Evolutionary conservation across 192 early-diverging fungal genomes (phyloP), one percentile per base, ranked within the genome.

Genomic region (Lobosporangium transversale): DNA sequence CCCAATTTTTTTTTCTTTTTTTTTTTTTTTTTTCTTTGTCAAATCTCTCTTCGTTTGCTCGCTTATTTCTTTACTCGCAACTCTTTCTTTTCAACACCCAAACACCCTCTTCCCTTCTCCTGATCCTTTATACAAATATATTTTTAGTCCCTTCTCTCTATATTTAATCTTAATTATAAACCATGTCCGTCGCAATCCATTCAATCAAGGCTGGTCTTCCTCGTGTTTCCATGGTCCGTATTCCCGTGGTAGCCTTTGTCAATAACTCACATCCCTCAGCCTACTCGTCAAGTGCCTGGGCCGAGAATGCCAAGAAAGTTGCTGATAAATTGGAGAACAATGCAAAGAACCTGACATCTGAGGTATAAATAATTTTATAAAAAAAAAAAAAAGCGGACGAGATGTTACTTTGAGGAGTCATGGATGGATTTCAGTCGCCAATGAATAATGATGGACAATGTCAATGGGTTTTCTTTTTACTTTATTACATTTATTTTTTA

Each of bases 171-270:
- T n/a, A n/a, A n/a, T n/a, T n/a, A n/a, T n/a, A n/a, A 27, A 66
- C 15, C 23, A 76, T 76, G 73, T 62, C 64, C 23, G 58, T 58
- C 43, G 45, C 59, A 12, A 76, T 76, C 62, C 64, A 52, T 23
- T 48, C 63, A 26, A 45, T 66, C 58, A 61, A 62, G 64, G 58
- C 54, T 14, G 37, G 37, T 40, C 73, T 76, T 36, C 73, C 73
- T 26, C 73, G 73, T 35, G 59, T 76, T 47, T 62, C 73, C 18
- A 62, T 76, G 73, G 63, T 64, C 48, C 73, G 73, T 23, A 67
- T 76, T 50, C 73, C 73, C 49, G 27, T 76, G 36, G 73, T 76
- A 2, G 73, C 73, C 44, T 76, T 76, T 67, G 64, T 44, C 73
- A 76, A 62, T 24, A 62, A 33, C 59, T 54, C 70, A 3, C 73